Evolutionary conservation across 108 stramenopile species (phyloP), one percentile per base, ranked within the genome.

Genomic region (Chaetoceros muelleri): DNA sequence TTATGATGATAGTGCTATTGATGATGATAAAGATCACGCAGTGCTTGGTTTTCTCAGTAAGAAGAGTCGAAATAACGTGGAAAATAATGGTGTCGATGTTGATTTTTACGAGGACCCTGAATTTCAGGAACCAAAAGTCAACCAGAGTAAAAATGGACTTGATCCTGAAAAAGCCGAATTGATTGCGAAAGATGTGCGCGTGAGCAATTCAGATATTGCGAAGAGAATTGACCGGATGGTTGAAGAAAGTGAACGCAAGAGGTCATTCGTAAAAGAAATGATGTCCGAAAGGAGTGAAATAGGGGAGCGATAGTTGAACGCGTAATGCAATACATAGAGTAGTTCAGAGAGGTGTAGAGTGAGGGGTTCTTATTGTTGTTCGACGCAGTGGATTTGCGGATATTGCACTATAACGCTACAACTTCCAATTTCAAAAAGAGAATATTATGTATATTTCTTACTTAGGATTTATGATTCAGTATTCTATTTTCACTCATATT

Each of bases 151-250:
- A 16, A 45, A 31, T 46, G 74, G 70, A 3, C 53, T 72, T 17
- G 57, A 79, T 23, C 53, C 47, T 8, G 55, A 63, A 25, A 60
- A 73, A 65, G 64, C 75, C 50, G 61, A 68, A 56, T 57, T 68
- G 48, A 26, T 65, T 44, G 40, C 70, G 25, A 54, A 58, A 26
- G 55, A 64, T 30, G 70, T 66, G 0, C 48, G 48, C 45, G 57
- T 30, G 24, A 46, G 25, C 50, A 79, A 56, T 50, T 52, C 28
- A 55, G 65, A 71, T 23, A 73, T 78, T 23, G 84, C 84, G 1
- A 52, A 44, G 28, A 64, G 75, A 27, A 60, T 89, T 24, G 87
- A 89, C 46, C 64, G 78, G 34, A 60, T 89, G 69, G 79, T 89
- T 0, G 78, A 81, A 47, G 65, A 78, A 24, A 73, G 70, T 25